These are phyloP conservation scores for Jatropha multifida DNA, from an alignment of 441 rosid species.

Conservation along the genomic window DNA sequence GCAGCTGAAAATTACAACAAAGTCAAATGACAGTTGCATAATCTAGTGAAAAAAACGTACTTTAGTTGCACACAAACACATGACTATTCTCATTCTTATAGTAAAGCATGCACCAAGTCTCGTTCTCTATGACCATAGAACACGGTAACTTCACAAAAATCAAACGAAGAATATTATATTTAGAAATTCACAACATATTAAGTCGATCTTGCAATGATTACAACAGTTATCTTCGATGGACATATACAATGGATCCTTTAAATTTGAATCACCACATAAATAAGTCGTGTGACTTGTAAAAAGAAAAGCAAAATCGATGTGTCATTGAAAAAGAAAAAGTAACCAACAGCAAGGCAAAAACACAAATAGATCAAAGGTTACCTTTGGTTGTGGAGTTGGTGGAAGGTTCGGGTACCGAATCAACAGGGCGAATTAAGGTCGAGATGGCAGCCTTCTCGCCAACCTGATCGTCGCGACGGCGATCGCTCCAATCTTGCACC, in stretches of 20 bases:
- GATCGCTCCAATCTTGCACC: constrained; percentile 40
- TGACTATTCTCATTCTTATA: background rate
- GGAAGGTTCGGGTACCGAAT: constrained; percentile 53
- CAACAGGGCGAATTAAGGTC: constrained; percentile 56
- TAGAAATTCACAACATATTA: background rate
- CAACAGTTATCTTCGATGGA: background rate
- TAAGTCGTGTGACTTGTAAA: background rate
- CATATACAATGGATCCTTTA: background rate
- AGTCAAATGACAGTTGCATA: constrained; percentile 1
- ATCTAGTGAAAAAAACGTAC: background rate
- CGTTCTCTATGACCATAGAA: background rate
- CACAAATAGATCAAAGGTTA: background rate
- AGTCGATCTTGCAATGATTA: background rate
- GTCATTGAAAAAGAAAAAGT: background rate
- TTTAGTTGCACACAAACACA: background rate
- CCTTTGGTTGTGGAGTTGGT: constrained; percentile 57
- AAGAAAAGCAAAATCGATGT: background rate
- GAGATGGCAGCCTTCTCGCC: constrained; percentile 39
- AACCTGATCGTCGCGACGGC: constrained; percentile 30
- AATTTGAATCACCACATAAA: background rate
- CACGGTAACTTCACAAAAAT: background rate
- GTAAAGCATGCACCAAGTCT: constrained; percentile 8
- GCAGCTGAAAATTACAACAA: constrained; percentile 37
- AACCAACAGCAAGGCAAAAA: background rate
- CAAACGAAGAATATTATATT: background rate